phyloP scores from a whole-genome alignment of 2,329 filamentous ascomycete genomes.

The Cordyceps cateniannulata region DNA sequence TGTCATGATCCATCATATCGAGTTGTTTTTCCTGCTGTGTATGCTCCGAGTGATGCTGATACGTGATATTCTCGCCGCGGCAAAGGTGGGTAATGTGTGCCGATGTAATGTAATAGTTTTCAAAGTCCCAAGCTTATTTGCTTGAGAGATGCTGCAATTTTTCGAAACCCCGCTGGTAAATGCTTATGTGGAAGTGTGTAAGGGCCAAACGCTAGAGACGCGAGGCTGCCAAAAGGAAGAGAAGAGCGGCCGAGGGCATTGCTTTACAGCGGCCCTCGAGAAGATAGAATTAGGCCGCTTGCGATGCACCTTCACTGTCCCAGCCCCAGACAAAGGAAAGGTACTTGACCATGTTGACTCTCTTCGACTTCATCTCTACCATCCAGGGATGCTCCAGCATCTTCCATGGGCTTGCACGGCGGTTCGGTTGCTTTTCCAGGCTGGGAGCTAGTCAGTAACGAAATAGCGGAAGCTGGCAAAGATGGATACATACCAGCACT shows the following conservation, averaged over 20 bases:
- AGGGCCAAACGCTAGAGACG: neutral
- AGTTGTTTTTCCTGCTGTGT: neutral
- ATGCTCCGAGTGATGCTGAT: conserved; percentile 3
- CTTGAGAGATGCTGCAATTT: neutral
- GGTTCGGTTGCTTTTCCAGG: conserved; percentile 83
- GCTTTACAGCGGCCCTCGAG: neutral
- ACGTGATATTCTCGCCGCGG: neutral
- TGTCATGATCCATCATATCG: neutral
- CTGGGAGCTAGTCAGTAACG: conserved; percentile 40
- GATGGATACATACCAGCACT: conserved; percentile 76
- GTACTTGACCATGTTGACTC: conserved; percentile 96
- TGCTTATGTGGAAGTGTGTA: neutral
- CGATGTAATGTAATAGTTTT: neutral
- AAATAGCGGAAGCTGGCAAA: neutral
- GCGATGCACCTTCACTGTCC: conserved; percentile 51
- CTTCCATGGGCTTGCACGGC: conserved; percentile 90
- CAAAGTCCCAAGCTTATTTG: neutral
- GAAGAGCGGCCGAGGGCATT: neutral
- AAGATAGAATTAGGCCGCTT: neutral
- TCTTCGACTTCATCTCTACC: conserved; percentile 89
- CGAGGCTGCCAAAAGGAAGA: neutral
- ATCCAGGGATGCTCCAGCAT: conserved; percentile 99
- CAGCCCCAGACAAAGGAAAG: conserved; percentile 95
- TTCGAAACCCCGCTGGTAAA: neutral
- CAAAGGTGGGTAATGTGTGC: neutral